phyloP scores from a whole-genome alignment of 1,284 basidiomycete genomes.

The Leccinum fallax region DNA sequence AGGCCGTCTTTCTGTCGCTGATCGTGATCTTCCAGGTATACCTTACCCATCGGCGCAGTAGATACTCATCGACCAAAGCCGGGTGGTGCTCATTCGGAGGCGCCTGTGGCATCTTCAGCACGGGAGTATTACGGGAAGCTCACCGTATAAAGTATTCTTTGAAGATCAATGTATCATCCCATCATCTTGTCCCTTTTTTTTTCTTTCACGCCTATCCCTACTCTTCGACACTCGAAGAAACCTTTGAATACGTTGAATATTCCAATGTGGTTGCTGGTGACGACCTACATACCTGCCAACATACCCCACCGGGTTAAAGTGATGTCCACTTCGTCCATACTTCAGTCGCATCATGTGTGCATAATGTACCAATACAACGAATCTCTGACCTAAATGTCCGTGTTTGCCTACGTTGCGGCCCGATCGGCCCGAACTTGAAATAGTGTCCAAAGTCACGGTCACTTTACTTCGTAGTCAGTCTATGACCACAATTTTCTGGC shows the following conservation, averaged over 20 bases:
- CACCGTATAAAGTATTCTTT: not conserved
- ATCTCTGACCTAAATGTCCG: not conserved
- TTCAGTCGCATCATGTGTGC: not conserved
- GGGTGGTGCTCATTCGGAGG: slow-evolving; percentile 25
- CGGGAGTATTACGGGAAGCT: slow-evolving; percentile 37
- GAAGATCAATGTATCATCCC: not conserved
- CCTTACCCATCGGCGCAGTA: slow-evolving; percentile 87
- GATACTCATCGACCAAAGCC: slow-evolving; percentile 95
- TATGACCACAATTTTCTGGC: slow-evolving; percentile 58
- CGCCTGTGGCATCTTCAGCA: slow-evolving; percentile 14
- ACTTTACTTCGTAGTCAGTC: slow-evolving; percentile 1
- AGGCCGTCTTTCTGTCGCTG: not conserved
- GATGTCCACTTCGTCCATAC: not conserved
- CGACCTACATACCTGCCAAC: not conserved
- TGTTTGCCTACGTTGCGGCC: slow-evolving; percentile 1
- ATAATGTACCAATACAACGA: not conserved
- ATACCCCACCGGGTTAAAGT: not conserved
- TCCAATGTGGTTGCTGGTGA: not conserved
- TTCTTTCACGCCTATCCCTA: not conserved
- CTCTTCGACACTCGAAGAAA: not conserved
- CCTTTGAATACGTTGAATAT: not conserved
- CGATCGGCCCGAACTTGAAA: slow-evolving; percentile 13
- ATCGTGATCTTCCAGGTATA: slow-evolving; percentile 53
- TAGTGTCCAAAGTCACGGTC: not conserved
- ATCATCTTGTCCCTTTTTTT: not conserved